phyloP scores from a whole-genome alignment of 1,284 basidiomycete genomes.

The Trametes versicolor region DNA sequence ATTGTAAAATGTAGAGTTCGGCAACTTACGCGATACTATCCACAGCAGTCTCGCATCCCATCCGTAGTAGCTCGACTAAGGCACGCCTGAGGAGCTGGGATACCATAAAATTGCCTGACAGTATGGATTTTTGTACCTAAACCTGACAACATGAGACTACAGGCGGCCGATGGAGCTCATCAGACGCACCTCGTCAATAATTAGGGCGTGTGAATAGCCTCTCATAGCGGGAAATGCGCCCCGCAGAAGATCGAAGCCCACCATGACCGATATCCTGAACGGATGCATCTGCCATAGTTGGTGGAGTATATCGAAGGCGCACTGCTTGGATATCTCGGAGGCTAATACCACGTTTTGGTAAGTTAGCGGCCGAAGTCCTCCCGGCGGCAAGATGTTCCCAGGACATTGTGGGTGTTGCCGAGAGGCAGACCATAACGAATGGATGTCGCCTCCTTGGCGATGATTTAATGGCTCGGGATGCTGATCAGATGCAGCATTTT shows the following conservation, averaged over 20 bases:
- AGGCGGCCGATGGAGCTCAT: too few species aligned
- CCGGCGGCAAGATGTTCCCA: constrained; percentile 63
- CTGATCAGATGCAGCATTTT: constrained; percentile 13
- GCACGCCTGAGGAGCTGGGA: constrained; percentile 59
- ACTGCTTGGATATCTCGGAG: constrained; percentile 59
- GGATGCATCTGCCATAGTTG: constrained; percentile 76
- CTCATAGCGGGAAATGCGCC: constrained; percentile 81
- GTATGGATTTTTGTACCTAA: constrained; percentile 71
- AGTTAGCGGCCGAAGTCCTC: constrained; percentile 70
- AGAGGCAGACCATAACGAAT: constrained; percentile 73
- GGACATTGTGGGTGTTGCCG: constrained; percentile 53
- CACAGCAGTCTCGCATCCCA: constrained; percentile 70
- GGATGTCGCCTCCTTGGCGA: constrained; percentile 41
- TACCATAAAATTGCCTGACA: constrained; percentile 23
- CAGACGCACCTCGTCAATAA: constrained; percentile 74
- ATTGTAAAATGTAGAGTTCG: constrained; percentile 7
- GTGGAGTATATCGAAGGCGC: constrained; percentile 63
- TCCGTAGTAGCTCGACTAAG: constrained; percentile 68
- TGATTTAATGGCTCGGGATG: constrained; percentile 27
- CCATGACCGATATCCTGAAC: constrained; percentile 68
- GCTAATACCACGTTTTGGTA: constrained; percentile 65
- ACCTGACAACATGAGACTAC: background rate
- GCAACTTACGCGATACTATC: constrained; percentile 75
- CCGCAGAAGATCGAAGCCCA: constrained; percentile 71
- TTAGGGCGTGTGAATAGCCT: constrained; percentile 84